Evolutionary conservation across 345 rosid species (phyloP), one percentile per base, ranked within the genome.

Genomic region (Arabis hirsuta): DNA sequence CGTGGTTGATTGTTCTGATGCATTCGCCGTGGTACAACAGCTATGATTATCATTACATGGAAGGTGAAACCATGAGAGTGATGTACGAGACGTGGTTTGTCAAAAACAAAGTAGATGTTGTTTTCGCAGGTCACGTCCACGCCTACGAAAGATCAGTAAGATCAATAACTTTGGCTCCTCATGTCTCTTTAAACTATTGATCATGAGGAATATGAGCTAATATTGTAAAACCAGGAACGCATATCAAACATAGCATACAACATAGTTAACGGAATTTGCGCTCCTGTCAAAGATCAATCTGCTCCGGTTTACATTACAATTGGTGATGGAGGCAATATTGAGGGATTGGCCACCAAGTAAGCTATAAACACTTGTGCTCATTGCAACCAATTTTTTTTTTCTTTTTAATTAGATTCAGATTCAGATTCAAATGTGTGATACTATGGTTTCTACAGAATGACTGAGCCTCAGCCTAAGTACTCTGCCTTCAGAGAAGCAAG

Each of bases 1-100:
- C 98, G 3, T 93, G 98, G 98, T 78, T 93, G 77, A 86, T 93
- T 38, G 94, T 93, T 72, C 68, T 85, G 7, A 14, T 85, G 86
- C 98, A 93, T 80, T 76, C 90, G 8, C 98, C 96, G 0, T 93
- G 97, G 96, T 90, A 93, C 66, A 93, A 93, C n/a, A 93, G 98
- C 85, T 87, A 90, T 63, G 81, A 86, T 79, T 87, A 93, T 48
- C 98, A 93, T 78, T 93, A 62, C 83, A 89, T 90, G 98, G 98
- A 93, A 87, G 98, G 96, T 1, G 97, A 93, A 80, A 83, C 83
- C 77, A 93, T 93, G 98, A 87, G 98, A 55, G 98, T 90, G 22
- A 85, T 93, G 89, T 93, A n/a, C 12, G 97, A 93, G 65, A 16
- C 79, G 1, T 93, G 96, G 97, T 84, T 93, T 0, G 90, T 90